phyloP scores from a whole-genome alignment of 805 yeast genomes.

The Yamadazyma akitaensis region DNA sequence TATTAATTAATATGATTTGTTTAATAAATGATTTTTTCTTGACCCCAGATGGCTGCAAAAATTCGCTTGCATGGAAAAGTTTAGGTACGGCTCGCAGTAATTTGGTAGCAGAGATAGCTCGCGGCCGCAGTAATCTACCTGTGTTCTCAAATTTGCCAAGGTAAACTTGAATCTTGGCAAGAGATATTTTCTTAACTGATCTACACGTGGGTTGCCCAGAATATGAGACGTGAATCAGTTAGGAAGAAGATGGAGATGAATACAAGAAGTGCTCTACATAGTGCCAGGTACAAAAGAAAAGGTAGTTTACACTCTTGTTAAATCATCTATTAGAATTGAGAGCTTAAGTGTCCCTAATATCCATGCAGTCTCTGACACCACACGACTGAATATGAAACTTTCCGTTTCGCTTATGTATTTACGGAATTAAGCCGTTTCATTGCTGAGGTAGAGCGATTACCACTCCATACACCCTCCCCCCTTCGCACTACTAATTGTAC shows the following conservation, averaged over 20 bases:
- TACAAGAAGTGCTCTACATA: background rate
- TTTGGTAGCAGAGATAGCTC: background rate
- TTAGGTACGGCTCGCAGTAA: background rate
- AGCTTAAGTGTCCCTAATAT: background rate
- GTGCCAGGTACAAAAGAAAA: background rate
- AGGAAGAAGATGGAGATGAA: background rate
- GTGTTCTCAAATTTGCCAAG: background rate
- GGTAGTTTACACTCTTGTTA: background rate
- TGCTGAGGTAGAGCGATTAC: too few relatives aligned
- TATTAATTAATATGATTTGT: background rate
- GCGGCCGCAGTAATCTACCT: background rate
- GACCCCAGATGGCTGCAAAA: constrained; percentile 6
- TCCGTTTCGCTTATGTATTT: background rate
- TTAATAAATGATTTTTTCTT: background rate
- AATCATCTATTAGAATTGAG: background rate
- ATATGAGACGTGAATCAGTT: background rate
- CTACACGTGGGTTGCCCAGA: constrained; percentile 7
- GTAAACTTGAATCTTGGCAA: constrained; percentile 1
- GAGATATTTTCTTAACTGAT: background rate
- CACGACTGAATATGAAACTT: background rate
- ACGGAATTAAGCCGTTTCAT: too few relatives aligned
- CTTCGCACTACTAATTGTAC: too few relatives aligned
- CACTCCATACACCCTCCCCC: too few relatives aligned
- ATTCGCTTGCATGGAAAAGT: background rate
- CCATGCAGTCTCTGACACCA: background rate